phyloP scores from a whole-genome alignment of 164 flowering plant species.

The Brasenia schreberi region DNA sequence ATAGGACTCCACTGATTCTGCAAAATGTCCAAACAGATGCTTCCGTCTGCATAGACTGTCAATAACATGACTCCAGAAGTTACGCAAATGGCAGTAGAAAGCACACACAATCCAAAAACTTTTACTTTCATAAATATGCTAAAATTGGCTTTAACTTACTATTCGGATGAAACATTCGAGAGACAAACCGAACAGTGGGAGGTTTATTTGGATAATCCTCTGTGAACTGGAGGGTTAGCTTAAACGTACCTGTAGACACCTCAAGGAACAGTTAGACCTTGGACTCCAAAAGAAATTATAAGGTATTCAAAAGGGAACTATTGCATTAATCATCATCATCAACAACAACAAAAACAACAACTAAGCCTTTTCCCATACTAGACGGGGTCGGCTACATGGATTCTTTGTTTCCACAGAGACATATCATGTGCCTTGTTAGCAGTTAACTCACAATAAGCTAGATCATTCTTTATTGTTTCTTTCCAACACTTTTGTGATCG shows the following conservation, averaged over 20 bases:
- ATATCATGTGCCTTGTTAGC: no score
- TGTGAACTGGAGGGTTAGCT: slow-evolving; percentile 42
- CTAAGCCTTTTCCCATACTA: no score
- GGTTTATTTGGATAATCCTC: slow-evolving; percentile 60
- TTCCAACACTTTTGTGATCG: no score
- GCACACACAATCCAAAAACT: background rate
- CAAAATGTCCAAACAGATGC: slow-evolving; percentile 38
- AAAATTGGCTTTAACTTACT: slow-evolving; percentile 21
- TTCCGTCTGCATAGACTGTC: slow-evolving; percentile 42
- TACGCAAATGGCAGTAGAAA: background rate
- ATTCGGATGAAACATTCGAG: slow-evolving; percentile 54
- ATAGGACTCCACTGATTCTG: slow-evolving; percentile 49
- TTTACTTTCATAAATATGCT: background rate
- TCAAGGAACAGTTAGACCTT: background rate
- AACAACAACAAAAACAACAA: no score
- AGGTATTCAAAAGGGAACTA: no score
- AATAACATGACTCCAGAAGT: background rate
- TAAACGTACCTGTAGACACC: slow-evolving; percentile 33
- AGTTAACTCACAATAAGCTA: no score
- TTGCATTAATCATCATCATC: no score
- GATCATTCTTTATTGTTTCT: no score
- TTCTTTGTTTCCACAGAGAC: no score
- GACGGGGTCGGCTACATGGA: no score
- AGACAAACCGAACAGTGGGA: slow-evolving; percentile 44
- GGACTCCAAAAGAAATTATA: no score